Percentiles rank a stretch among this genome's conserved stretches.
phyloP scores from a whole-genome alignment of 208 protist species.

The Leishmania tropica region DNA sequence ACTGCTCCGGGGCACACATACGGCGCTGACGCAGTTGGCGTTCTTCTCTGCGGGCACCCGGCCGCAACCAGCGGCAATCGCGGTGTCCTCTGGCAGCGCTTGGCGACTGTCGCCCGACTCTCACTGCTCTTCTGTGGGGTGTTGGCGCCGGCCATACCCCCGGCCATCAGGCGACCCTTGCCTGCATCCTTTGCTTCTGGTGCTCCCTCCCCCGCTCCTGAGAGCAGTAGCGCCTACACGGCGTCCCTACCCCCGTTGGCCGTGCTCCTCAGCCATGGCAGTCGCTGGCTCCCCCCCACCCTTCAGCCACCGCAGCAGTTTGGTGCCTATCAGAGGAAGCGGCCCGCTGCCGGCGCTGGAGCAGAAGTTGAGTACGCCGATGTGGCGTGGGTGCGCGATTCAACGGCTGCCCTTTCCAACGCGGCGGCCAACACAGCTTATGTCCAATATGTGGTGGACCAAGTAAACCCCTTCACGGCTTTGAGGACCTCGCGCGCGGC shows the following conservation, averaged over 20 bases:
- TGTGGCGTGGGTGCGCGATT: slow-evolving; percentile 23
- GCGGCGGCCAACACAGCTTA: slow-evolving; percentile 11
- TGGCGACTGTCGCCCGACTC: slow-evolving; percentile 12
- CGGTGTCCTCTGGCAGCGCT: slow-evolving; percentile 13
- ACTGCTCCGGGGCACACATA: slow-evolving; percentile 13
- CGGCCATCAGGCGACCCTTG: neutral
- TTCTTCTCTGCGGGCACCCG: slow-evolving; percentile 3
- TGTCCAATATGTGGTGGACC: slow-evolving; percentile 25
- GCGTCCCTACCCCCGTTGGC: slow-evolving; percentile 16
- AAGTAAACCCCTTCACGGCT: slow-evolving; percentile 3
- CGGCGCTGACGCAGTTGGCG: slow-evolving; percentile 13
- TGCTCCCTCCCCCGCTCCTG: neutral
- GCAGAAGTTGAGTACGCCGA: slow-evolving; percentile 10
- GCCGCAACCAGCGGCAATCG: neutral
- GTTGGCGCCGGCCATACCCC: slow-evolving; percentile 19
- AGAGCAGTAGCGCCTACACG: slow-evolving; percentile 6
- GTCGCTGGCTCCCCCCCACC: slow-evolving; percentile 59
- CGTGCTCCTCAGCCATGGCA: slow-evolving; percentile 30
- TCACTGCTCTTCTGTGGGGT: slow-evolving; percentile 21
- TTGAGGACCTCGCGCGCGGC: slow-evolving; percentile 14
- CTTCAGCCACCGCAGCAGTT: slow-evolving; percentile 79
- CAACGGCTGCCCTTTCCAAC: neutral
- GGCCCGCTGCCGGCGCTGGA: neutral
- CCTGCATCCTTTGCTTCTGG: neutral
- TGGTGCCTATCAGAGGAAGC: slow-evolving; percentile 16